Base-by-base conservation (phyloP, 768 basidiomycete species). In the Serpula lacrymans region DNA sequence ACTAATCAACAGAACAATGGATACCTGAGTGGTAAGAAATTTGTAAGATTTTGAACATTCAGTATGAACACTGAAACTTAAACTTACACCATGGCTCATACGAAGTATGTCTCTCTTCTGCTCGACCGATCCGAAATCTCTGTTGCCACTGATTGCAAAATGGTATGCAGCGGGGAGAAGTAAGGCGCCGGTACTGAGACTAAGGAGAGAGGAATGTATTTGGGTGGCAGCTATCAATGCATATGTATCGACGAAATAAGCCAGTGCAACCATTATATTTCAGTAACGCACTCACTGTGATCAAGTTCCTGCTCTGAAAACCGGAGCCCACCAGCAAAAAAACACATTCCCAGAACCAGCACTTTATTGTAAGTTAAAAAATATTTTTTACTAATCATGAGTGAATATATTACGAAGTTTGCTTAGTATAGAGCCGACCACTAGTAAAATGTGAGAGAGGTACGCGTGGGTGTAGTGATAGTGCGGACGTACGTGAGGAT, bases 261-360 rank as follows among this genome's bases (percentile, higher is more conserved):
- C 12, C 12, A 11, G 6, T 8, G 16, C 11, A 6, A n/a, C 16
- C 12, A 25, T 16, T 5, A 20, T 42, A 5, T 1, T 12, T 17
- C 25, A 12, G 25, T 34, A 43, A 20, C 29, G 31, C 39, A 68
- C 84, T 54, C 48, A 87, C 87, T 81, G 28, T 74, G 63, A 34
- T 82, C 80, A 52, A 89, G 87, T 1, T 82, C 87, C 63, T 90
- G 88, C 50, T 89, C 83, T 14, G 82, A 84, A 54, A 78, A 90
- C 50, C 76, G 76, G 37, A 80, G 64, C 14, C 88, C 88, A 41
- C 88, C 88, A 16, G 84, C 87, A 50, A 91, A 90, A 65, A 91
- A 91, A 54, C 88, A 90, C 89, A 92, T 89, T 35, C 89, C 89
- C 22, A 91, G 71, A 13, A 92, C 81, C 36, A 93, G 72, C 24